phyloP scores from a whole-genome alignment of 768 basidiomycete species.

The Lentinula sp. region DNA sequence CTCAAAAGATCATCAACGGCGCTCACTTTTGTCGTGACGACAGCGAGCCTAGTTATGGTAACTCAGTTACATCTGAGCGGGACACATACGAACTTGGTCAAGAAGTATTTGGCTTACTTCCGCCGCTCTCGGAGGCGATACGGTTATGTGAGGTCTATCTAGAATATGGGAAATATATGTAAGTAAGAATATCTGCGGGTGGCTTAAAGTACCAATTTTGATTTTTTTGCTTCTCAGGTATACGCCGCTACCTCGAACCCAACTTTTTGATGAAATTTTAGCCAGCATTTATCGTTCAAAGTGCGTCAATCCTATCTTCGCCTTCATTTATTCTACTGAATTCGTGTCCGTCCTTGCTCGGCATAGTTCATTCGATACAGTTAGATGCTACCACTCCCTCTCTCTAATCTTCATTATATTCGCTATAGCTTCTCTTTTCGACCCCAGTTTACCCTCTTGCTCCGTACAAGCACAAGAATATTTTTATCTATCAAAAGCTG shows the following conservation, averaged over 20 bases:
- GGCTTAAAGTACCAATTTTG: background rate
- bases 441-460: slow-evolving; percentile 40
- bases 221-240: slow-evolving; percentile 32
- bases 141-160: slow-evolving; percentile 61
- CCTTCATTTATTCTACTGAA: background rate
- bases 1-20: slow-evolving; percentile 25
- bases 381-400: slow-evolving; percentile 44
- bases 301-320: slow-evolving; percentile 23
- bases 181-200: slow-evolving; percentile 15
- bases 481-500: slow-evolving; percentile 50
- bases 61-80: slow-evolving; percentile 5
- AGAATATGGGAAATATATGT: slow-evolving; percentile 57
- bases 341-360: background rate
- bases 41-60: slow-evolving; percentile 18
- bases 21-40: slow-evolving; percentile 28
- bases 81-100: slow-evolving; percentile 25
- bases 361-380: slow-evolving; percentile 29
- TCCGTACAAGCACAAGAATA: slow-evolving; percentile 55
- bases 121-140: slow-evolving; percentile 53
- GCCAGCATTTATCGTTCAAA: slow-evolving; percentile 46
- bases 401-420: slow-evolving; percentile 63
- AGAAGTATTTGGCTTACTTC: slow-evolving; percentile 44
- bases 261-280: slow-evolving; percentile 54
- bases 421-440: slow-evolving; percentile 60
- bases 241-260: slow-evolving; percentile 43